Base-by-base conservation (phyloP, 306 rosid species). In the Urtica urens region DNA sequence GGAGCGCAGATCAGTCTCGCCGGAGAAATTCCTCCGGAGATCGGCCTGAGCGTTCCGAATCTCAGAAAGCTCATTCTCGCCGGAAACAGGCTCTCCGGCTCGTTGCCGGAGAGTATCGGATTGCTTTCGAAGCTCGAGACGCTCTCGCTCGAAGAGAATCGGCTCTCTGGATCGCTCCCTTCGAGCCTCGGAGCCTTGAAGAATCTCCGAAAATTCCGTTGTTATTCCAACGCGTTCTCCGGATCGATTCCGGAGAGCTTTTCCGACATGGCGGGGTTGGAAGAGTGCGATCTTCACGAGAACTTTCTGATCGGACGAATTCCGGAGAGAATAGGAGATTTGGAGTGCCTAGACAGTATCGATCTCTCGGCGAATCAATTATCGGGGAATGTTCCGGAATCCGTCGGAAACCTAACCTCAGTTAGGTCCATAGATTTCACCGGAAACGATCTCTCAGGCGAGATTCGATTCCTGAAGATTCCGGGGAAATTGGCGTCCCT, bases 61-160 rank as follows among this genome's bases (percentile, higher is more conserved):
- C 83, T 84, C 55, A 52, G 60, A 39, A 75, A 60, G 65, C 78
- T 80, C 54, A 13, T 46, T 23, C 87, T 84, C 53, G 60, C 19
- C 55, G 75, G 81, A 27, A 84, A 78, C 68, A 78, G 58, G n/a
- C 70, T 78, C 55, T 63, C 65, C 52, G 93, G 92, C 26, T 54
- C 76, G 28, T 15, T 84, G 12, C 87, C 93, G 39, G 74, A 80
- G 37, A 78, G 81, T 68, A 58, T 80, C 41, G 77, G 83, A 48
- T 67, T 58, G 68, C 52, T 85, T 46, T 51, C 69, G 34, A 72
- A 73, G 30, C 92, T 84, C 34, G 74, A 72, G 64, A 76, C 72
- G 62, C 72, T 81, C 13, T 61, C 31, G 0, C 65, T 82, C 15
- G 62, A 72, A 44, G 86, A 72, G 45, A 82, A 82, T 59, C 41